These are phyloP conservation scores for Naganishia vaughanmartiniae DNA, from an alignment of 768 basidiomycete species.

Conservation along the genomic window DNA sequence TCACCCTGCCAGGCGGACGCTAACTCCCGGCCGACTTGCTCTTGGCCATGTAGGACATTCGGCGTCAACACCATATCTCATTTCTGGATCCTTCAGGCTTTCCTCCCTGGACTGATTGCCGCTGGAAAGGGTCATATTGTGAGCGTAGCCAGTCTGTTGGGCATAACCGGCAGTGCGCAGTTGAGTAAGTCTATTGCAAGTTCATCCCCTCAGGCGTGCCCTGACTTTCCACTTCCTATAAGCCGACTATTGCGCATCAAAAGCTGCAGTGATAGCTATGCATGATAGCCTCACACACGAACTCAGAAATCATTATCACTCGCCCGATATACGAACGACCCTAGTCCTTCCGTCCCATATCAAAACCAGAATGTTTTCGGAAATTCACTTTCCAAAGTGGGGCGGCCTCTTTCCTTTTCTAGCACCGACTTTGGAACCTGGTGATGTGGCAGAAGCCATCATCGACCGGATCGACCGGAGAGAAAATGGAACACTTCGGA, in stretches of 20 bases:
- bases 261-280: conserved; percentile 77
- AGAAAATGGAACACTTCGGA: conserved; percentile 66
- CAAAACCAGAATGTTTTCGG: conserved; percentile 72
- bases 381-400: conserved; percentile 55
- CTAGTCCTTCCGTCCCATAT: conserved; percentile 78
- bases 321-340: conserved; percentile 79
- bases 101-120: conserved; percentile 82
- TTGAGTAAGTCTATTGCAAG: conserved; percentile 61
- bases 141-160: conserved; percentile 72
- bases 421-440: conserved; percentile 69
- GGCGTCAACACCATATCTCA: conserved; percentile 82
- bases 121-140: conserved; percentile 81
- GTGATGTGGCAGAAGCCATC: conserved; percentile 74
- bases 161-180: conserved; percentile 68
- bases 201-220: not conserved
- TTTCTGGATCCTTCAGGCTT: conserved; percentile 89
- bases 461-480: conserved; percentile 77
- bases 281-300: conserved; percentile 85
- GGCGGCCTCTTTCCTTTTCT: conserved; percentile 66
- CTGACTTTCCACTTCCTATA: conserved; percentile 13
- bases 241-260: conserved; percentile 90
- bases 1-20: not conserved
- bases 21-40: not conserved
- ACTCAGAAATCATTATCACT: conserved; percentile 74
- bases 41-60: conserved; percentile 65